Conservation (phyloP, 1,139 yeast species). For the Yamadazyma atlantica region DNA sequence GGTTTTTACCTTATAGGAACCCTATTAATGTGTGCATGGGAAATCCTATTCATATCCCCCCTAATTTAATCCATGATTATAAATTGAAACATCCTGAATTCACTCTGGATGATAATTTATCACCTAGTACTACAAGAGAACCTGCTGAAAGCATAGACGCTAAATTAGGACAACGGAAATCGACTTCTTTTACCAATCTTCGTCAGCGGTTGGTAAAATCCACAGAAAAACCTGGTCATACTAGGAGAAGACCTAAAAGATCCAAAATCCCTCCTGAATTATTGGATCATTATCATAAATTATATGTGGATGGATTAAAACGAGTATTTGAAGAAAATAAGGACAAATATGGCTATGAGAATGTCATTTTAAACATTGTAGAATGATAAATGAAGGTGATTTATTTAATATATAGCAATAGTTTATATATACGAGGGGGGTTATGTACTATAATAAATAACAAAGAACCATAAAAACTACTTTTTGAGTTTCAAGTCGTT, state of each 20-base stretch:
- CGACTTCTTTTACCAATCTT: slow-evolving; percentile 1
- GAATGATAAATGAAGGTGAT: slow-evolving; percentile 25
- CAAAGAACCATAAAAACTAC: slow-evolving; percentile 3
- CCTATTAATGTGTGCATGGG: slow-evolving; percentile 84
- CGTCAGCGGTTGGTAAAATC: slow-evolving; percentile 7
- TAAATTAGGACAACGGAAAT: slow-evolving; percentile 2
- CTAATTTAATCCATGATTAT: slow-evolving; percentile 33
- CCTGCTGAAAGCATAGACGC: slow-evolving; percentile 7
- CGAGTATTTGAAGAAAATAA: slow-evolving; percentile 72
- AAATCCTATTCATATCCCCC: slow-evolving; percentile 70
- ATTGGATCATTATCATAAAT: slow-evolving; percentile 68
- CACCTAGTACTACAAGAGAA: slow-evolving; percentile 16
- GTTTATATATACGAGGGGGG: background rate
- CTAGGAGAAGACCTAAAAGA: slow-evolving; percentile 12
- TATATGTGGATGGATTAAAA: slow-evolving; percentile 68
- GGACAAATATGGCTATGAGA: slow-evolving; percentile 53
- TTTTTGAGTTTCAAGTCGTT: slow-evolving; percentile 10
- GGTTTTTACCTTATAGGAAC: slow-evolving; percentile 80
- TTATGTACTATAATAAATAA: background rate
- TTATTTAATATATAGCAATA: no score
- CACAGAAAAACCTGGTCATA: slow-evolving; percentile 6
- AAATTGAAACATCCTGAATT: slow-evolving; percentile 28
- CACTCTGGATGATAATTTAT: slow-evolving; percentile 3
- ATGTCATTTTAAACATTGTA: slow-evolving; percentile 47
- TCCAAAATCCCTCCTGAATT: slow-evolving; percentile 39